Percentiles rank a stretch among this genome's conserved stretches.
These are phyloP conservation scores for Microthyrium microscopicum DNA, from an alignment of 2,329 filamentous ascomycete species.

Conservation along the genomic window DNA sequence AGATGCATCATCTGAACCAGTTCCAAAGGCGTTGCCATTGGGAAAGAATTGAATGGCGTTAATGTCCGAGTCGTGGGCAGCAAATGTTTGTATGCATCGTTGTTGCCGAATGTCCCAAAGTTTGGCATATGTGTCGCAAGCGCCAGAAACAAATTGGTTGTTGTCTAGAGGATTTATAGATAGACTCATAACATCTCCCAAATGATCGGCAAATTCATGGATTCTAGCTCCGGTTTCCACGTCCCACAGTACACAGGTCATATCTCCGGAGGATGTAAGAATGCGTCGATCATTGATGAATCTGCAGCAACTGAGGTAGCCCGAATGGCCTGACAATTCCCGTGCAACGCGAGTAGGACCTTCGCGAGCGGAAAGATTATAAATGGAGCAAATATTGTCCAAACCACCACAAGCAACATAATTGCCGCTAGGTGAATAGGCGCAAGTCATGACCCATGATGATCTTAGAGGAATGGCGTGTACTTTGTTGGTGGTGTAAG, in stretches of 20 bases:
- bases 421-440: constrained; percentile 94
- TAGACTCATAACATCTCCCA: constrained; percentile 98
- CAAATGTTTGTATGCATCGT: constrained; percentile 96
- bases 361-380: constrained; percentile 93
- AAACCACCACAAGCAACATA: constrained; percentile 97
- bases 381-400: constrained; percentile 99
- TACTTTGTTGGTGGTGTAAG: constrained; percentile 98
- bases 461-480: constrained; percentile 94
- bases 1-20: constrained; percentile 91
- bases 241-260: constrained; percentile 99
- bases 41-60: constrained; percentile 99
- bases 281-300: constrained; percentile 98
- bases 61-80: constrained; percentile 96
- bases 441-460: constrained; percentile 99
- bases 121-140: constrained; percentile 96
- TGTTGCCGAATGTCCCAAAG: constrained; percentile 97
- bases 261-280: constrained; percentile 93
- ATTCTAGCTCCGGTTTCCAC: constrained; percentile 95
- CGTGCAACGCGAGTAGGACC: constrained; percentile 93
- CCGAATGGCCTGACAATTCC: constrained; percentile 90
- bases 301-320: constrained; percentile 93
- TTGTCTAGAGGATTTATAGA: constrained; percentile 98
- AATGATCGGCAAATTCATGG: constrained; percentile 93
- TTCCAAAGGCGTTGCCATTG: constrained; percentile 95
- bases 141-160: constrained; percentile 98